Evolutionary conservation across 192 early-diverging fungal species (phyloP).

Genomic region (Entomortierella lignicola): DNA sequence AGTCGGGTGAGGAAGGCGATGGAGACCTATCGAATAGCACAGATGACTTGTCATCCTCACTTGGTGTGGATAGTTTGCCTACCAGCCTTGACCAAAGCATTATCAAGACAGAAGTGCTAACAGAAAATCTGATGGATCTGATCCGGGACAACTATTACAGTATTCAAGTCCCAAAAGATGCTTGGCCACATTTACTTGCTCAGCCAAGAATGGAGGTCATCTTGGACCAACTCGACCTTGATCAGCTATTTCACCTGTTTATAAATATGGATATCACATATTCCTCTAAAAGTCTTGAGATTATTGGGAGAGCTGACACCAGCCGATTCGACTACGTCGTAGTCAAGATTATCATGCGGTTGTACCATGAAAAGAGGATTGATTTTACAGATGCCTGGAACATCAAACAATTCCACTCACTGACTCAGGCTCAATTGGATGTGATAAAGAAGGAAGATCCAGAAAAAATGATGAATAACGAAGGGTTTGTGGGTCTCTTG

Average conservation of each 20-base stretch:
- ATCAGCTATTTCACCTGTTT: constrained; percentile 4
- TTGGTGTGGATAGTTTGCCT: constrained; percentile 12
- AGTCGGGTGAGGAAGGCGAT: neutral
- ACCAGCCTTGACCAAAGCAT: constrained; percentile 19
- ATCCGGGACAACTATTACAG: constrained; percentile 8
- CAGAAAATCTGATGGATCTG: constrained; percentile 22
- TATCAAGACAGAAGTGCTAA: constrained; percentile 20
- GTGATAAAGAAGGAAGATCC: constrained; percentile 13
- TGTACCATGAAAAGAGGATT: constrained; percentile 8
- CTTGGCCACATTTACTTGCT: constrained; percentile 32
- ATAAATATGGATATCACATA: neutral
- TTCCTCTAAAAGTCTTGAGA: constrained; percentile 43
- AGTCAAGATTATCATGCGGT: constrained; percentile 20
- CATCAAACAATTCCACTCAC: neutral
- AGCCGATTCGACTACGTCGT: constrained; percentile 23
- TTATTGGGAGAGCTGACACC: constrained; percentile 24
- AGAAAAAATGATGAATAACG: constrained; percentile 12
- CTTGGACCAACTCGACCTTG: constrained; percentile 4
- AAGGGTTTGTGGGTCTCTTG: constrained; percentile 27
- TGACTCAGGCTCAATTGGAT: constrained; percentile 26
- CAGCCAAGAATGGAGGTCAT: constrained; percentile 31
- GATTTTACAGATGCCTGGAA: neutral
- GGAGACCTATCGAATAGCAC: neutral
- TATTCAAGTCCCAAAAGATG: neutral
- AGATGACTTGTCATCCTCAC: neutral